Base-by-base conservation (phyloP, 805 yeast genomes). In the Jamesozyma gamospora region DNA sequence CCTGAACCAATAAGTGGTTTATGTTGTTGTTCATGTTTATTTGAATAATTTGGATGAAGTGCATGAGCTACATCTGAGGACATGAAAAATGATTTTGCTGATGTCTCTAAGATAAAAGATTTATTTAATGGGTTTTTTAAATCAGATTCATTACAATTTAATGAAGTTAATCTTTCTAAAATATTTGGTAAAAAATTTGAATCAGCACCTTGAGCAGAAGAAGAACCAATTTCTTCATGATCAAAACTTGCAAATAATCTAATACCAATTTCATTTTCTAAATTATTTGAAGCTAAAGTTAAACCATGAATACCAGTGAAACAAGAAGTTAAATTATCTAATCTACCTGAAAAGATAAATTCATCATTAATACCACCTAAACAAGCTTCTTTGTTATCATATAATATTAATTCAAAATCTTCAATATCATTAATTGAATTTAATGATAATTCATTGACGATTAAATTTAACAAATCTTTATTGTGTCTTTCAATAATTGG, bases 51-150 rank as follows among this genome's bases (percentile, higher is more conserved):
- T 42, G 98, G 98, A 60, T 90, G 96, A 29, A 90, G 82, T 26
- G 95, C 97, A 58, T 90, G 98, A 1, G 97, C 95, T 77, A 87
- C 92, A 60, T 90, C 98, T 0, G 95, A 84, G 0, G 96, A 88
- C 34, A 92, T 61, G 50, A 90, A 72, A 61, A 92, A 88, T 1
- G 96, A 86, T 57, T 79, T 80, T 8, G 88, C 71, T 64, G 78
- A 70, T 1, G 81, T 59, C 47, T 78, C 75, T 41, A 72, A 63
- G 43, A 74, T 69, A 32, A 60, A 60, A 0, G 75, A 63, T 21
- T 42, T 47, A 9, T 63, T 50, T 32, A 53, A 41, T 6, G 58
- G 52, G 2, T 49, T 51, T 11, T 51, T 40, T 4, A 58, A 47
- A 27, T 62, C 60, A 4, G 60, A 46, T 4, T 66, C 66, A 31